Evolutionary conservation across 1,284 basidiomycete genomes (phyloP), one percentile per base, ranked within the genome.

Genomic region (Cryptococcus floricola): DNA sequence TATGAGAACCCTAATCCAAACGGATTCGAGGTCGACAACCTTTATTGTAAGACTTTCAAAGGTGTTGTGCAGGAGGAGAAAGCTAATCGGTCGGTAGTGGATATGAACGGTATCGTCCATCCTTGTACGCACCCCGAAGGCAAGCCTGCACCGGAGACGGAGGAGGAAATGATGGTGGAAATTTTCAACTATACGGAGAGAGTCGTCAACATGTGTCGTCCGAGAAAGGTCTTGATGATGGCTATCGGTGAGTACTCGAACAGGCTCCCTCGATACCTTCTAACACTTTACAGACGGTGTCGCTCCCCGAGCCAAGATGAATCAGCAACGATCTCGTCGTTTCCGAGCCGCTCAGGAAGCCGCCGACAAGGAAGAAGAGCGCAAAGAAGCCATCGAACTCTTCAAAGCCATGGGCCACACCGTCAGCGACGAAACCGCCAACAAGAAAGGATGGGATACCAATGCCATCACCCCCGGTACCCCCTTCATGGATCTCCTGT

Each of bases 91-190:
- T 39, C 18, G 18, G 10, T 50, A 77, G 73, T 76, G 47, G 74
- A 76, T 58, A 80, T 81, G 79, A 80, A 80, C 67, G 79, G 79
- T 71, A 81, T 81, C 60, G 94, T 98, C 25, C 95, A 98, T 79
- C 95, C 95, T 6, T 98, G 95, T 84, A 98, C 95, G 0, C 95
- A 98, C 75, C 95, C 95, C 0, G 95, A 98, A 76, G 94, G 93
- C 67, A 66, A 91, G 85, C 91, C 91, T 48, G 87, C 96, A 1
- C 96, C 96, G 0, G 90, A 96, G 75, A 97, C 93, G 2, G 96
- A 99, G 75, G 91, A 93, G 73, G 94, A 98, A 57, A 99, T 99
- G 96, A 98, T 99, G 96, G 72, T 91, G 23, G 96, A 98, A 75
- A 84, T 99, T 44, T 98, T 99, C 80, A 85, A 83, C 52, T 98